Evolutionary conservation across 495 filamentous ascomycete species (phyloP), one percentile per base, ranked within the genome.

Genomic region (Astrothelium subdiscretum): DNA sequence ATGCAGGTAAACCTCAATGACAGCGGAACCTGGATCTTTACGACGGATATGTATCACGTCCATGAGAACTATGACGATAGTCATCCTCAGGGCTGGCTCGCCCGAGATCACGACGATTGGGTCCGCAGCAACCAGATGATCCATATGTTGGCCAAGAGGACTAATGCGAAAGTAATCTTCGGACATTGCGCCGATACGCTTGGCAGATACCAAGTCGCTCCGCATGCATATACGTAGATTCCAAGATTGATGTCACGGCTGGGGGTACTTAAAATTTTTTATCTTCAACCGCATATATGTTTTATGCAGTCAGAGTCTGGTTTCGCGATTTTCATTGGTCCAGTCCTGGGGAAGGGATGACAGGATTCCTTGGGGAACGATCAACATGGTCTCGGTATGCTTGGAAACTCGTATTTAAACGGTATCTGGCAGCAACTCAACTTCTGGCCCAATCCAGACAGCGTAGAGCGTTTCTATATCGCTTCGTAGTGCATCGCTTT

Each of bases 81-180:
- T 22, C 31, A 59, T 32, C 74, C 78, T 0, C 78, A 80, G 24
- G 79, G 78, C 0, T 75, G 76, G 66, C 62, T 79, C 22, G 71
- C 72, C 13, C 59, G 77, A 32, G 77, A 80, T 65, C 73, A 79
- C 66, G 70, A 64, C 60, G 72, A 68, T 1, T 80, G 78, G 78
- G 67, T 72, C n/a, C 63, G 68, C 13, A 77, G 74, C 63, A 59
- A 74, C 57, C 68, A 76, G 31, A 70, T 78, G 70, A 71, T 78
- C 32, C 65, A 72, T 10, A 62, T 70, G 18, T 63, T 78, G 43
- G 68, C 72, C 58, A 72, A 67, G 44, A 51, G 75, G 51, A 77
- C 71, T 29, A 64, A 65, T n/a, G 76, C 74, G 0, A 75, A 65
- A 29, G 61, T 79, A 20, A 62, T 80, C 1, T 75, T 75, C 63